Evolutionary conservation across 352 stramenopile genomes (phyloP).

Genomic region (Pythium pectinolyticum): DNA sequence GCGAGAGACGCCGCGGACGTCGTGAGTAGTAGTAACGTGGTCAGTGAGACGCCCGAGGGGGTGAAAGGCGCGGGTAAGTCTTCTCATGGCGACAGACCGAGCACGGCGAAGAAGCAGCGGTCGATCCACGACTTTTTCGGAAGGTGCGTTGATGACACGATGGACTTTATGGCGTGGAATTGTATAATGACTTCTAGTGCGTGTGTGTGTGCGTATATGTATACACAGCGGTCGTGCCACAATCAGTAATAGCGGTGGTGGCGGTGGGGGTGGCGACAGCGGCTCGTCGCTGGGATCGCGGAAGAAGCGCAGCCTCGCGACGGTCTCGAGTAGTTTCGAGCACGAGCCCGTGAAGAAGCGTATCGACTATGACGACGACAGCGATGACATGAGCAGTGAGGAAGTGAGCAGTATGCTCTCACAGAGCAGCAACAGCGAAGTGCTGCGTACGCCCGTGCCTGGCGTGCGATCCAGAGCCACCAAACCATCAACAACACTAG

Average conservation of each 20-base stretch:
- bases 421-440: conserved; percentile 45
- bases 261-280: background rate
- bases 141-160: conserved; percentile 38
- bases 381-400: conserved; percentile 53
- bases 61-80: background rate
- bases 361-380: conserved; percentile 72
- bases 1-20: background rate
- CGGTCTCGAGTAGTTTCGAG: conserved; percentile 19
- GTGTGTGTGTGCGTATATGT: background rate
- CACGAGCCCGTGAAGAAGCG: conserved; percentile 61
- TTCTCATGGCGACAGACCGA: background rate
- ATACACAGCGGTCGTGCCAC: background rate
- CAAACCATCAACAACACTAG: background rate
- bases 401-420: conserved; percentile 39
- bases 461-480: background rate
- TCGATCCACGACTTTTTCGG: conserved; percentile 87
- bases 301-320: conserved; percentile 29
- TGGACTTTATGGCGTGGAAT: background rate
- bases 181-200: background rate
- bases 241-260: background rate
- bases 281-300: conserved; percentile 25
- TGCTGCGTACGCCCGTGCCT: background rate
- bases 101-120: conserved; percentile 69
- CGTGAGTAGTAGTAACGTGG: conserved; percentile 21
- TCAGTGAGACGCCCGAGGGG: conserved; percentile 26